Evolutionary conservation across 805 yeast genomes (phyloP), one percentile per base, ranked within the genome.

Genomic region (Brettanomyces sp.): DNA sequence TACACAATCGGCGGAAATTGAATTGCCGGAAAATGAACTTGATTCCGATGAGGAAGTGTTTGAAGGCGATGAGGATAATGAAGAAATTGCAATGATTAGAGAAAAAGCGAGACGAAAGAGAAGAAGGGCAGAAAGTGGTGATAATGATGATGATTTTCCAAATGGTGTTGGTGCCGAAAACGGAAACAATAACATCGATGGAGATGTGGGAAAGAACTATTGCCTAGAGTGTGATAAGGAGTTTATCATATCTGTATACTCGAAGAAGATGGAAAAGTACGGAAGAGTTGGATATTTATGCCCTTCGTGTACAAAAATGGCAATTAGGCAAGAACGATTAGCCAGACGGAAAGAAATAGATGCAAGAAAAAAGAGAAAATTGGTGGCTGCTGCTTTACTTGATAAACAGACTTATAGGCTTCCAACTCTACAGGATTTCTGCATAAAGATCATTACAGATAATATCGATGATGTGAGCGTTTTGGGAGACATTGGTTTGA

Each of bases 401-500:
- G 90, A 93, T 56, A 75, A 80, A 56, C 74, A 78, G 47, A 79
- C 77, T 22, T 78, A 75, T 34, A 70, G 66, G 45, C 60, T 85
- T 4, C 84, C 95, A 2, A 72, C 85, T 8, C 68, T 93, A 37
- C 97, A 89, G 63, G 96, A 89, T 53, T 57, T 84, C 22, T 87
- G 97, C 56, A 85, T 93, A 49, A 66, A 71, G 30, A 69, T 76
- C 14, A 79, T 86, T 34, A 79, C 88, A 0, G 69, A 69, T 33
- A 76, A 81, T 54, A 87, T 86, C 51, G 78, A 75, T 54, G 83
- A 78, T 50, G 88, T 85, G 43, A 95, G 90, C 5, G 80, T 76
- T 3, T 69, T 93, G 44, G 98, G 97, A 36, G 96, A 86, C 52
- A 83, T 93, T 49, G 96, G 98, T 0, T 68, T 74, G 24, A 63